phyloP scores from a whole-genome alignment of 352 stramenopile genomes.

The Globisporangium radiosum region DNA sequence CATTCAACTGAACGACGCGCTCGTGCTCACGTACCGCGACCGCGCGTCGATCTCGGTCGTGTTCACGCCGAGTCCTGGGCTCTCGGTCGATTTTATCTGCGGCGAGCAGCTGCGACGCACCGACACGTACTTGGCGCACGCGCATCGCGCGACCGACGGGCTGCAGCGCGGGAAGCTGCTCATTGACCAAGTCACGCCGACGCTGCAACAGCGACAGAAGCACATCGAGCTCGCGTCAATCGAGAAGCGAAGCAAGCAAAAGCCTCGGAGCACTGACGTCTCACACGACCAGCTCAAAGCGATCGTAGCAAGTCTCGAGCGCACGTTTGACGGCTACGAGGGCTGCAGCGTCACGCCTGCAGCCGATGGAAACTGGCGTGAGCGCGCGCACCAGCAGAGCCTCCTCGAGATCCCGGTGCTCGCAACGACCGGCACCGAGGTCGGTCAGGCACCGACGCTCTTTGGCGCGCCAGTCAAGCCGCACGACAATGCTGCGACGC shows the following conservation, averaged over 20 bases:
- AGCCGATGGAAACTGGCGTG: slow-evolving; percentile 53
- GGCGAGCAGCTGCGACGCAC: slow-evolving; percentile 60
- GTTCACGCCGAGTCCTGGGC: slow-evolving; percentile 50
- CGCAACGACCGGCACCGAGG: slow-evolving; percentile 47
- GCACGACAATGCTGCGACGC: slow-evolving; percentile 31
- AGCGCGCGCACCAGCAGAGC: slow-evolving; percentile 37
- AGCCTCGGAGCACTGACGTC: slow-evolving; percentile 63
- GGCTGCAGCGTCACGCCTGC: slow-evolving; percentile 52
- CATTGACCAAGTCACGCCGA: slow-evolving; percentile 46
- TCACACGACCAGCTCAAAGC: slow-evolving; percentile 45
- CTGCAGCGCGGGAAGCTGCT: slow-evolving; percentile 49
- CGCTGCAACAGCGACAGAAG: slow-evolving; percentile 65
- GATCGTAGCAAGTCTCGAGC: slow-evolving; percentile 59
- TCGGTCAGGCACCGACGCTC: slow-evolving; percentile 41
- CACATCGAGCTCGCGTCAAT: slow-evolving; percentile 56
- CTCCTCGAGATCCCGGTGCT: slow-evolving; percentile 64
- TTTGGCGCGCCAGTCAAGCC: slow-evolving; percentile 36
- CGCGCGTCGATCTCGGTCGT: slow-evolving; percentile 55
- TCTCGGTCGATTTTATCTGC: slow-evolving; percentile 60
- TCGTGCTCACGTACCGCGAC: slow-evolving; percentile 66
- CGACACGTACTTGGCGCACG: slow-evolving; percentile 66
- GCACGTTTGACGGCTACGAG: slow-evolving; percentile 72
- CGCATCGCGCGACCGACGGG: slow-evolving; percentile 27
- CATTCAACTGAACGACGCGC: slow-evolving; percentile 66
- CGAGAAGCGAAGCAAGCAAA: slow-evolving; percentile 70